Percentiles rank a stretch among this genome's conserved stretches.
Evolutionary conservation across 2,329 filamentous ascomycete species (phyloP).

Genomic region (Amauroascus niger): DNA sequence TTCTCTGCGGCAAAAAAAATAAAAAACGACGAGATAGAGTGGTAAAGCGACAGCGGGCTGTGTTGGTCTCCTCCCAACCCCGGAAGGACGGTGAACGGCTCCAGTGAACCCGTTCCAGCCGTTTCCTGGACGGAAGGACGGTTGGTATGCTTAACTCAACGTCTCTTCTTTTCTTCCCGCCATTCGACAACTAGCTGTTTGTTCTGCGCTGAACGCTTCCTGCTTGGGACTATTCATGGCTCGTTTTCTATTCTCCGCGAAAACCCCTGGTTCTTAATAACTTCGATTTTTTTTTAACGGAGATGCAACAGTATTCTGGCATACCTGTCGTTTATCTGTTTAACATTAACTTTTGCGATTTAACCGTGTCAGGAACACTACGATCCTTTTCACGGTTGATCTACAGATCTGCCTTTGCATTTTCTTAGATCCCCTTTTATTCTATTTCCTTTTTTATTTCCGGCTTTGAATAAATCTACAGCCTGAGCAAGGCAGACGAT

Average conservation of each 20-base stretch:
- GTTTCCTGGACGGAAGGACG: neutral
- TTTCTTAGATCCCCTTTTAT: neutral
- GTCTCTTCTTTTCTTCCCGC: neutral
- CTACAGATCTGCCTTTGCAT: neutral
- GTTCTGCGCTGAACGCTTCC: no score
- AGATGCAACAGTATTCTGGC: constrained; percentile 1
- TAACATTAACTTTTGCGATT: neutral
- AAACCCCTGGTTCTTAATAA: neutral
- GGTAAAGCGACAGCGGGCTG: neutral
- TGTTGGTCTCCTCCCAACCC: neutral
- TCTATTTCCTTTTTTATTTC: neutral
- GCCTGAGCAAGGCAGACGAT: constrained; percentile 1
- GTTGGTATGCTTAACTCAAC: neutral
- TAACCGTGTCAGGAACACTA: neutral
- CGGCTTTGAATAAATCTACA: neutral
- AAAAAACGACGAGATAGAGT: neutral
- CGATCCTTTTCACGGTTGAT: neutral
- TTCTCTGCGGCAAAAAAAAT: neutral
- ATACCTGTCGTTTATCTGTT: neutral
- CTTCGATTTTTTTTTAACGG: neutral
- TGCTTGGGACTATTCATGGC: no score
- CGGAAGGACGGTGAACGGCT: neutral
- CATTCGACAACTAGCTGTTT: neutral
- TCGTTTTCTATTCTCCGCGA: neutral
- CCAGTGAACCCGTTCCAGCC: neutral